phyloP scores from a whole-genome alignment of 495 filamentous ascomycete species.

The Rhypophila decipiens region DNA sequence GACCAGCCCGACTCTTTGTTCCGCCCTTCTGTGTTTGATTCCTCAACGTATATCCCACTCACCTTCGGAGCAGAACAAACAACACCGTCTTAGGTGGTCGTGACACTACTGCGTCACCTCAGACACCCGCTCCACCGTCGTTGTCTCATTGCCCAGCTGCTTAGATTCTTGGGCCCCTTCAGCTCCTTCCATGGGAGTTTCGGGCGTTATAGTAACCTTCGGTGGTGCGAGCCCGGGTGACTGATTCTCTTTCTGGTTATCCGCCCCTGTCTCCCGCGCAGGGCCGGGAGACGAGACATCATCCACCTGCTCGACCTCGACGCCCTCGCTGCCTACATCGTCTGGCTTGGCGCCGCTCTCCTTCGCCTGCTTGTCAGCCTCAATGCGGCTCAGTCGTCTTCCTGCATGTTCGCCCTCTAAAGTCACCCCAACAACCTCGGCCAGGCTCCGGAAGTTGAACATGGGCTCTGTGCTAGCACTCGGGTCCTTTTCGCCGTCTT shows the following conservation, averaged over 20 bases:
- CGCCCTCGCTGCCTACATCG: not conserved
- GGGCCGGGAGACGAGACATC: not conserved
- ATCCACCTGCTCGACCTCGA: slow-evolving; percentile 2
- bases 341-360: slow-evolving; percentile 3
- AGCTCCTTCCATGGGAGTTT: slow-evolving; percentile 25
- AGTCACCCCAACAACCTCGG: slow-evolving; percentile 67
- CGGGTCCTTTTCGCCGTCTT: slow-evolving; percentile 36
- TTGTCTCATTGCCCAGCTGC: slow-evolving; percentile 28
- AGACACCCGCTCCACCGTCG: slow-evolving; percentile 19
- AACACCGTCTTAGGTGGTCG: slow-evolving; percentile 1
- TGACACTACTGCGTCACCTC: slow-evolving; percentile 29
- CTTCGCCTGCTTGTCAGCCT: slow-evolving; percentile 11
- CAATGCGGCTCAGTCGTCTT: slow-evolving; percentile 19
- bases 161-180: slow-evolving; percentile 28
- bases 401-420: slow-evolving; percentile 36
- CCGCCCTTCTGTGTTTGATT: too few species aligned
- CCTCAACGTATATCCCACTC: too few species aligned
- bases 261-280: not conserved
- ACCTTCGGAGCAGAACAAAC: not conserved
- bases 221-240: slow-evolving; percentile 14
- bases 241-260: not conserved
- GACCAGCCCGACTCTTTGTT: too few species aligned
- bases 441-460: slow-evolving; percentile 88
- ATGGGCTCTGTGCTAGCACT: slow-evolving; percentile 62
- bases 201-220: slow-evolving; percentile 33